Percentiles rank a stretch among this genome's conserved stretches.
phyloP scores from a whole-genome alignment of 2,329 filamentous ascomycete genomes.

The Pestalotiopsis sp. region DNA sequence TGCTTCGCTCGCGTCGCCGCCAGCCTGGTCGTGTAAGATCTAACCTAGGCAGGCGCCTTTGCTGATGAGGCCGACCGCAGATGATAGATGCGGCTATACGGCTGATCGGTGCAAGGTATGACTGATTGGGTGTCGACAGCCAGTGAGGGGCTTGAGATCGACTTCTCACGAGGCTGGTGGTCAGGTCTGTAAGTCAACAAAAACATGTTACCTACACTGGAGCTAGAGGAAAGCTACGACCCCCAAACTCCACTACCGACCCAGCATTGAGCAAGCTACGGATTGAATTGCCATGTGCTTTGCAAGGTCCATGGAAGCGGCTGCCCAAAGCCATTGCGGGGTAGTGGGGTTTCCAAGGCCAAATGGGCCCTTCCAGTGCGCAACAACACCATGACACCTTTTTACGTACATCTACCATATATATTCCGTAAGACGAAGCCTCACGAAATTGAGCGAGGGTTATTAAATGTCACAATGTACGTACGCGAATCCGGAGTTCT shows the following conservation, averaged over 20 bases:
- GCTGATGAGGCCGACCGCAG: too few relatives aligned
- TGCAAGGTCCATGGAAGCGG: not conserved
- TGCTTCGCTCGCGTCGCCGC: constrained; percentile 13
- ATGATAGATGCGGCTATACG: too few relatives aligned
- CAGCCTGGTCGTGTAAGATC: not conserved
- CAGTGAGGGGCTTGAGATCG: not conserved
- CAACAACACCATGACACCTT: not conserved
- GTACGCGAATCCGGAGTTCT: too few relatives aligned
- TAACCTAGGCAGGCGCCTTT: not conserved
- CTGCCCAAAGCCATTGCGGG: not conserved
- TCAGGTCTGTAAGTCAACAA: not conserved
- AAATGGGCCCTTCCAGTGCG: too few relatives aligned
- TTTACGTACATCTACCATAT: not conserved
- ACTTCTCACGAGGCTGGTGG: not conserved
- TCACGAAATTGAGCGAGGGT: not conserved
- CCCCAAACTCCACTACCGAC: not conserved
- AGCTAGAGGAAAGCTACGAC: not conserved
- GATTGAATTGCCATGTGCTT: not conserved
- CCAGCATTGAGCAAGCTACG: not conserved
- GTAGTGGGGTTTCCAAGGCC: not conserved
- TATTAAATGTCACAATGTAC: not conserved
- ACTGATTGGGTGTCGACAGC: not conserved
- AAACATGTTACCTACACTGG: not conserved
- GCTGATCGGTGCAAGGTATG: too few relatives aligned
- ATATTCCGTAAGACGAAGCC: not conserved